Conservation (phyloP, 441 rosid species). For the Gossypium lobatum region DNA sequence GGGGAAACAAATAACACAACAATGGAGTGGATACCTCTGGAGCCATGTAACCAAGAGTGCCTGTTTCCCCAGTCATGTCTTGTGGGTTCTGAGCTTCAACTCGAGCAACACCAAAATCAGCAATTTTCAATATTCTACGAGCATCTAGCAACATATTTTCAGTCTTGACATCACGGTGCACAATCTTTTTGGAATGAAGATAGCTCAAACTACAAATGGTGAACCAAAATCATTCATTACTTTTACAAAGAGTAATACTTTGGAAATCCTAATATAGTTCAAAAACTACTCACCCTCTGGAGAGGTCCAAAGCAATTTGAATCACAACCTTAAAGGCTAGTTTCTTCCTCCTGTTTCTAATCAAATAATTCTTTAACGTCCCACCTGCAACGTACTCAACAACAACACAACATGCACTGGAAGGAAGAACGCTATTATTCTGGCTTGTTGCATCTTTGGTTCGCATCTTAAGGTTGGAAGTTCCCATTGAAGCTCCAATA, state of each 20-base stretch:
- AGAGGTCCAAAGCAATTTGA: conserved; percentile 60
- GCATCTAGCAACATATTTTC: conserved; percentile 59
- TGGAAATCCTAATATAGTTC: background rate
- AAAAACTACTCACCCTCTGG: conserved; percentile 44
- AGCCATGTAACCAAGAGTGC: conserved; percentile 78
- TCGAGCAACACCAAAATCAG: conserved; percentile 68
- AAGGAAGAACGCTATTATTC: conserved; percentile 36
- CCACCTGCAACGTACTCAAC: conserved; percentile 64
- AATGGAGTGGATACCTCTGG: conserved; percentile 45
- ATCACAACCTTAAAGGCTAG: conserved; percentile 54
- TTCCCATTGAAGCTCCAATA: conserved; percentile 64
- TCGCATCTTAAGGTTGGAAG: conserved; percentile 55
- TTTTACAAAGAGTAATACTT: background rate
- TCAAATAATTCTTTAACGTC: conserved; percentile 46
- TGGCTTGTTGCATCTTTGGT: conserved; percentile 26
- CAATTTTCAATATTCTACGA: conserved; percentile 42
- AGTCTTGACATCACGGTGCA: conserved; percentile 61
- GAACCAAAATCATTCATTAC: background rate
- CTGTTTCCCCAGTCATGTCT: conserved; percentile 77
- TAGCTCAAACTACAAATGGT: conserved; percentile 40
- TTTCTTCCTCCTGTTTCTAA: conserved; percentile 47
- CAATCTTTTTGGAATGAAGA: conserved; percentile 55
- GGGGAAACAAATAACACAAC: background rate
- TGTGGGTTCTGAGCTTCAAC: conserved; percentile 71
- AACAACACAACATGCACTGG: conserved; percentile 63